Evolutionary conservation across 805 yeast genomes (phyloP), one percentile per base, ranked within the genome.

Genomic region (Candida silvicultrix): DNA sequence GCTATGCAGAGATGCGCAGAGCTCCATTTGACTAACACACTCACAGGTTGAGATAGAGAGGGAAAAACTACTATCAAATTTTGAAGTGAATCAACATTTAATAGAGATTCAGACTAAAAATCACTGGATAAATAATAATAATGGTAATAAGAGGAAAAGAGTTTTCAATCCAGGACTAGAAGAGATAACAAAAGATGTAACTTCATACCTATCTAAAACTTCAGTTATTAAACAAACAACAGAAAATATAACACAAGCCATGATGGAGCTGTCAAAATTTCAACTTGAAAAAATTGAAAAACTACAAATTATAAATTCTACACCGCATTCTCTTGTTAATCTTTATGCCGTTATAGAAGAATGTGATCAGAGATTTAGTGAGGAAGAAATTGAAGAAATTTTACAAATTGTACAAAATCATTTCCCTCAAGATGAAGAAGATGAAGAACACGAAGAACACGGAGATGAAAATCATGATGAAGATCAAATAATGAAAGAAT

Each of bases 261-360:
- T 68, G 54, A 50, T 45, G 23, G 52, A 50, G 9, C 46, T 68
- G 21, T 57, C 65, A 18, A 48, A 67, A 31, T 81, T 74, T 49
- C 75, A 73, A 25, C 68, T 92, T 45, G 89, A 84, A 66, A 86
- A 88, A 63, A 81, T 86, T 22, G 99, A 92, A 59, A 80, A 82
- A 53, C 68, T 92, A 37, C 97, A 92, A 65, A 78, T 92, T 36
- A 75, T 90, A 46, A 90, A 92, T 62, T 71, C 81, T 8, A 72
- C 88, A 25, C 99, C 99, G 1, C 70, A 83, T 40, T 78, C 88
- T 5, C 68, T 88, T 71, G 97, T 90, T 12, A 83, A 79, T 34
- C 70, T 92, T 43, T 89, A 81, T 60, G 74, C 94, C 0, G 68
- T 92, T 25, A 80, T 92, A 1, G 99, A 92, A 60, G 98, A 94